phyloP scores from a whole-genome alignment of 2,329 filamentous ascomycete species.

The Penicillium hordei region DNA sequence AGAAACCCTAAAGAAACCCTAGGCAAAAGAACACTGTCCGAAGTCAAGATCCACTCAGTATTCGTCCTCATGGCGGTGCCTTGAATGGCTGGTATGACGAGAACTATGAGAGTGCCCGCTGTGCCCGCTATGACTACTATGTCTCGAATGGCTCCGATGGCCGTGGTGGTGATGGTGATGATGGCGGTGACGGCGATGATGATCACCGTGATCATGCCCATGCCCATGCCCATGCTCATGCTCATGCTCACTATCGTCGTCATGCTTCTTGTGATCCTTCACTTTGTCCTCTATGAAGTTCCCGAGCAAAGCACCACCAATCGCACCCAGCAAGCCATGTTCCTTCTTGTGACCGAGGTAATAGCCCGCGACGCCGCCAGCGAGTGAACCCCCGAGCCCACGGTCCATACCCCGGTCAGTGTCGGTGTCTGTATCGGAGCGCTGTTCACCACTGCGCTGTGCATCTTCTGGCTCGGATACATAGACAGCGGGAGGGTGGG shows the following conservation, averaged over 20 bases:
- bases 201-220: conserved; percentile 6
- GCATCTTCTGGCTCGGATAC: conserved; percentile 15
- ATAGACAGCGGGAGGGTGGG: conserved; percentile 18
- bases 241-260: conserved; percentile 23
- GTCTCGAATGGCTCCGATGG: conserved; percentile 20
- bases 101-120: conserved; percentile 3
- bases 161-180: conserved; percentile 16
- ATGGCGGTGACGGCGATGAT: conserved; percentile 15
- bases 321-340: conserved; percentile 58
- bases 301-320: conserved; percentile 59
- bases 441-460: conserved; percentile 10
- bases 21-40: not conserved
- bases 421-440: conserved; percentile 10
- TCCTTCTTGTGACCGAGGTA: conserved; percentile 57
- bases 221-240: conserved; percentile 12
- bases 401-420: conserved; percentile 48
- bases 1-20: not conserved
- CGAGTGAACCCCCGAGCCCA: conserved; percentile 57
- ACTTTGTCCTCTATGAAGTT: conserved; percentile 56
- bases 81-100: conserved; percentile 18
- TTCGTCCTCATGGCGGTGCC: conserved; percentile 8
- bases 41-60: conserved; percentile 4
- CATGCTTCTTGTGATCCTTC: conserved; percentile 46
- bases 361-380: conserved; percentile 58
- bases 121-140: not conserved